Percentiles rank a stretch among this genome's conserved stretches.
Conservation (phyloP, 1,284 basidiomycete species). For the Lignosus rhinocerotis region DNA sequence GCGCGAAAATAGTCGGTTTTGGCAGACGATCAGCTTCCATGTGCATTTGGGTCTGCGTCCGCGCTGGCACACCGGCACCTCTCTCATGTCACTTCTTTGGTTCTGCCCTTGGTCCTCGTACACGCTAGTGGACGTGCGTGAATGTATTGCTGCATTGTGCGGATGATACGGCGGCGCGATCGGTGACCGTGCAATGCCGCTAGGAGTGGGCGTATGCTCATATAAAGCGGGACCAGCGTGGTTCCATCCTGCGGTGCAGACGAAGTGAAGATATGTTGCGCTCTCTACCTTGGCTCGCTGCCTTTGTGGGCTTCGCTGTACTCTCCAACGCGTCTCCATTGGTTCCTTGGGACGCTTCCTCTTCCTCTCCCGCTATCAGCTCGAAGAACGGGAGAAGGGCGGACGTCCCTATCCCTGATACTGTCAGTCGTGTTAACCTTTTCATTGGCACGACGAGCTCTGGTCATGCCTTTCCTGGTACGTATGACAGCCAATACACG, state of each 20-base stretch:
- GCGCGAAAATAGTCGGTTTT: background rate
- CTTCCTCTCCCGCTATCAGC: background rate
- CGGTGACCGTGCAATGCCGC: background rate
- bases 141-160: background rate
- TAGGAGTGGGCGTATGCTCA: background rate
- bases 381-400: background rate
- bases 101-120: background rate
- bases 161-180: background rate
- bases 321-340: background rate
- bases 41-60: background rate
- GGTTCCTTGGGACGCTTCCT: background rate
- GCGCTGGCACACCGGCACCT: background rate
- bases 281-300: conserved; percentile 1
- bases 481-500: background rate
- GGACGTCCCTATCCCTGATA: conserved; percentile 21
- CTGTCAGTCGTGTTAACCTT: conserved; percentile 45
- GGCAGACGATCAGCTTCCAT: background rate
- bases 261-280: background rate
- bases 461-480: conserved; percentile 65
- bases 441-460: conserved; percentile 62
- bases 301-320: conserved; percentile 2
- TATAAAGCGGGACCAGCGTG: background rate
- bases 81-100: background rate
- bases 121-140: background rate
- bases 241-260: background rate